These are phyloP conservation scores for Clonostachys byssicola DNA, from an alignment of 2,329 filamentous ascomycete species.

Conservation along the genomic window DNA sequence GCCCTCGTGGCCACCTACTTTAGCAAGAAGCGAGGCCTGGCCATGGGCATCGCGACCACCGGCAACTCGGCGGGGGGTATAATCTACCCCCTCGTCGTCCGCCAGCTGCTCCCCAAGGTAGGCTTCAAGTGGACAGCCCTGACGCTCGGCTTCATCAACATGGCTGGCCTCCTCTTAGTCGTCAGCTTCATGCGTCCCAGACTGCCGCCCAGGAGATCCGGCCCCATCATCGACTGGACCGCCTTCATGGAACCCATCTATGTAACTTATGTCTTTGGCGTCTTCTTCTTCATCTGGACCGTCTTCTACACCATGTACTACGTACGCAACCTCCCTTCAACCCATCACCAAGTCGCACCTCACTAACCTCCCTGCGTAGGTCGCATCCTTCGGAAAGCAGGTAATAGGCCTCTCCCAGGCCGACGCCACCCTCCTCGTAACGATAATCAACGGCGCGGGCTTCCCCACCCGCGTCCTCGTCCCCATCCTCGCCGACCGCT, in stretches of 20 bases:
- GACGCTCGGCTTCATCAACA: constrained; percentile 28
- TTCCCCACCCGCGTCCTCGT: constrained; percentile 30
- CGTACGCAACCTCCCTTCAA: constrained; percentile 21
- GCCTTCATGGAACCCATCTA: constrained; percentile 28
- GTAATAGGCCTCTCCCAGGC: constrained; percentile 15
- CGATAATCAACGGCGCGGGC: constrained; percentile 32
- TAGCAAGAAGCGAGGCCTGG: constrained; percentile 43
- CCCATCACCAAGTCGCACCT: constrained; percentile 6
- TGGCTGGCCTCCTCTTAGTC: constrained; percentile 22
- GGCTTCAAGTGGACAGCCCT: constrained; percentile 57
- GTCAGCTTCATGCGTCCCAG: constrained; percentile 19
- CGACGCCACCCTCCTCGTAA: constrained; percentile 25
- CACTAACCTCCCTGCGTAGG: constrained; percentile 16
- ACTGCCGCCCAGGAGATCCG: constrained; percentile 27
- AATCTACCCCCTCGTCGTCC: constrained; percentile 48
- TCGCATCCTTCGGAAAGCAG: constrained; percentile 27
- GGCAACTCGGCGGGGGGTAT: constrained; percentile 51
- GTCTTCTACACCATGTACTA: constrained; percentile 40
- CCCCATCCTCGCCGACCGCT: constrained; percentile 26
- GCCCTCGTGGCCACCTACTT: constrained; percentile 59
- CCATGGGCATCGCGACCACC: constrained; percentile 52
- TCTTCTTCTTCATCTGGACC: constrained; percentile 31
- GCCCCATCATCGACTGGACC: constrained; percentile 20
- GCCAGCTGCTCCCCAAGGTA: constrained; percentile 44
- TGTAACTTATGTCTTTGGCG: constrained; percentile 20